These are phyloP conservation scores for Graphilbum fragrans DNA, from an alignment of 2,329 filamentous ascomycete species.

Conservation along the genomic window DNA sequence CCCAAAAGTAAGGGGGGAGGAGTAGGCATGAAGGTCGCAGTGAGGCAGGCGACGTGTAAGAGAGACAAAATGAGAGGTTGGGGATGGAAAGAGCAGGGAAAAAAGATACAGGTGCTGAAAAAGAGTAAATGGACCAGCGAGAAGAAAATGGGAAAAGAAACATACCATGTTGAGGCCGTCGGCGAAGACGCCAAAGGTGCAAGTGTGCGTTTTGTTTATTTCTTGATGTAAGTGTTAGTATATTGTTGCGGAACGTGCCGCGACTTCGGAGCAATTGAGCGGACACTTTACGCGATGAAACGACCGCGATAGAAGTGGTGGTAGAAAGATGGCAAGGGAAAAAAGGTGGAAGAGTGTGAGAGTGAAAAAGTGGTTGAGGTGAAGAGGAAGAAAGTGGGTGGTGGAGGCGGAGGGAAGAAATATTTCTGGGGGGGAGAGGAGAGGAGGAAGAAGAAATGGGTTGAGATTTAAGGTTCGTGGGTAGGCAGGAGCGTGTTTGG, in stretches of 20 bases:
- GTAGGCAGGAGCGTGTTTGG: neutral
- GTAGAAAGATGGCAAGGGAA: neutral
- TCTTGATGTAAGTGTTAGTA: neutral
- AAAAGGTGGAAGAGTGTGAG: neutral
- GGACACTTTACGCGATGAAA: neutral
- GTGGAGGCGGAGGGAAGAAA: conserved; percentile 1
- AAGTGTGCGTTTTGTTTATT: neutral
- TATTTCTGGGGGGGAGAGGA: neutral
- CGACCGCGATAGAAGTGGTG: neutral
- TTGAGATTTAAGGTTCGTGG: neutral
- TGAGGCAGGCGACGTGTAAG: too few relatives aligned
- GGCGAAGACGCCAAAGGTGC: neutral
- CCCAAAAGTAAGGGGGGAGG: too few relatives aligned
- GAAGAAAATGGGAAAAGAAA: neutral
- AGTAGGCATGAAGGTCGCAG: too few relatives aligned
- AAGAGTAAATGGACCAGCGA: neutral
- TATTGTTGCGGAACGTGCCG: neutral
- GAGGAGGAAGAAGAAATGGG: neutral
- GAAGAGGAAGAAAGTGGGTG: neutral
- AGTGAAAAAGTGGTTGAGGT: neutral
- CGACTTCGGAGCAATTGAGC: conserved; percentile 2
- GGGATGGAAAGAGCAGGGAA: too few relatives aligned
- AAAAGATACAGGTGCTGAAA: neutral
- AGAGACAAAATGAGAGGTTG: too few relatives aligned
- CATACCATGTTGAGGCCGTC: conserved; percentile 2